Percentiles rank a stretch among this genome's conserved stretches.
Evolutionary conservation across 208 protist genomes (phyloP).

Genomic region (Tritrichomonas foetus): DNA sequence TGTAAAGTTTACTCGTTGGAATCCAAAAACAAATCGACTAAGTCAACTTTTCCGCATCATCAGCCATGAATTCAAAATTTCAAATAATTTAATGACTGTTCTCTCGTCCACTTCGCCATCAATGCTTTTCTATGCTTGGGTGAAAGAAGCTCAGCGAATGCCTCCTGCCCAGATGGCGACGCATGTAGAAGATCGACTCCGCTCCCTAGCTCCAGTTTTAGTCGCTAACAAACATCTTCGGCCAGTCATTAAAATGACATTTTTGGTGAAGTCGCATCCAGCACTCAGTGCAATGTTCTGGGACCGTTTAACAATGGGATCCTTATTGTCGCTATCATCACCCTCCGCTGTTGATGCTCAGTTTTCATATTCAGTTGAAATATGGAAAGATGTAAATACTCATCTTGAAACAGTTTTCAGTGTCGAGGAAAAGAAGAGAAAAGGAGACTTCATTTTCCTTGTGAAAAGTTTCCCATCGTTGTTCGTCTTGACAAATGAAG

Average conservation of each 20-base stretch:
- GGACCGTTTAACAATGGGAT: not conserved
- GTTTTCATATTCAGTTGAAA: not conserved
- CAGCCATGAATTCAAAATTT: not conserved
- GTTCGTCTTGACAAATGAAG: not conserved
- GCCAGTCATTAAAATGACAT: not conserved
- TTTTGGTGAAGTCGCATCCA: not conserved
- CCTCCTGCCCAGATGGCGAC: not conserved
- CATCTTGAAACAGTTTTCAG: not conserved
- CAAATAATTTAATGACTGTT: not conserved
- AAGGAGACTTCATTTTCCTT: not conserved
- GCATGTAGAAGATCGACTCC: not conserved
- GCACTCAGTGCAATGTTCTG: not conserved
- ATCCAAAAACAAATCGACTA: slow-evolving; percentile 6
- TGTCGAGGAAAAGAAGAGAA: not conserved
- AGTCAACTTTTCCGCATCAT: not conserved
- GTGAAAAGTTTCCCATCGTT: not conserved
- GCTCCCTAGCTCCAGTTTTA: not conserved
- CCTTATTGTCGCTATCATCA: not conserved
- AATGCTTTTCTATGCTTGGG: not conserved
- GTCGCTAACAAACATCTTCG: not conserved
- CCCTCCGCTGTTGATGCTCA: not conserved
- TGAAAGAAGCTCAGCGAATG: not conserved
- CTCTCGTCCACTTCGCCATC: not conserved
- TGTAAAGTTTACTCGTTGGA: not conserved
- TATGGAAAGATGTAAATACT: not conserved